These are phyloP conservation scores for Fonsecaea monophora DNA, from an alignment of 2,329 filamentous ascomycete genomes.

Conservation along the genomic window DNA sequence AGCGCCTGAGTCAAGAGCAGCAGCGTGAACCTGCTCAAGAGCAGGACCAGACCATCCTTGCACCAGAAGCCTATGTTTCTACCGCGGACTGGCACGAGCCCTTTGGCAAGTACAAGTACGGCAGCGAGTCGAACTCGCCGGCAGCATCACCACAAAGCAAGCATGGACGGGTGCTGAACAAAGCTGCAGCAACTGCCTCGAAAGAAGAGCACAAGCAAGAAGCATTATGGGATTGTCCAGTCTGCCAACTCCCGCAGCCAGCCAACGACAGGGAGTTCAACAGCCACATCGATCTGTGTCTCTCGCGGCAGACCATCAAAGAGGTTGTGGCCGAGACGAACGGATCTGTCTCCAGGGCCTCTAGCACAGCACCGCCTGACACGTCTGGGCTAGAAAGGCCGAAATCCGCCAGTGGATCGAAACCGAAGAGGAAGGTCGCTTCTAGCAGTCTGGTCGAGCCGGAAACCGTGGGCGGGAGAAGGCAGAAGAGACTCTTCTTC, in stretches of 20 bases:
- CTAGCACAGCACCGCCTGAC: conserved; percentile 20
- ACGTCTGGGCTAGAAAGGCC: neutral
- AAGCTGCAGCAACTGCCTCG: neutral
- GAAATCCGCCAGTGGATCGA: conserved; percentile 5
- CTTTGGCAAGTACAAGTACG: conserved; percentile 40
- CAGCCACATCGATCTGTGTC: conserved; percentile 87
- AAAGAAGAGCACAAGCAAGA: conserved; percentile 25
- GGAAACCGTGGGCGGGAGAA: conserved; percentile 20
- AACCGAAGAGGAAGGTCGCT: conserved; percentile 30
- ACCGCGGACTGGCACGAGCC: conserved; percentile 41
- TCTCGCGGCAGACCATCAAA: conserved; percentile 84
- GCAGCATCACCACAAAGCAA: conserved; percentile 15
- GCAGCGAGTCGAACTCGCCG: conserved; percentile 37
- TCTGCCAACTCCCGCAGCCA: conserved; percentile 77
- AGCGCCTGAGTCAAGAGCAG: conserved; percentile 67
- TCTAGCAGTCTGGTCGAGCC: conserved; percentile 2
- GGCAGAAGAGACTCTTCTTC: conserved; percentile 38
- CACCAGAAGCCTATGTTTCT: conserved; percentile 14
- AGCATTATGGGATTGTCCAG: conserved; percentile 78
- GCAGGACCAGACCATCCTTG: conserved; percentile 28
- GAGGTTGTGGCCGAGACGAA: conserved; percentile 67
- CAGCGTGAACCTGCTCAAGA: conserved; percentile 32
- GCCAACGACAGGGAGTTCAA: conserved; percentile 85
- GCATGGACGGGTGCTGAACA: conserved; percentile 24
- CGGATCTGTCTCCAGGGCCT: conserved; percentile 1